Base-by-base conservation (phyloP, 1,284 basidiomycete genomes). In the Erythrobasidium hasegawianum region DNA sequence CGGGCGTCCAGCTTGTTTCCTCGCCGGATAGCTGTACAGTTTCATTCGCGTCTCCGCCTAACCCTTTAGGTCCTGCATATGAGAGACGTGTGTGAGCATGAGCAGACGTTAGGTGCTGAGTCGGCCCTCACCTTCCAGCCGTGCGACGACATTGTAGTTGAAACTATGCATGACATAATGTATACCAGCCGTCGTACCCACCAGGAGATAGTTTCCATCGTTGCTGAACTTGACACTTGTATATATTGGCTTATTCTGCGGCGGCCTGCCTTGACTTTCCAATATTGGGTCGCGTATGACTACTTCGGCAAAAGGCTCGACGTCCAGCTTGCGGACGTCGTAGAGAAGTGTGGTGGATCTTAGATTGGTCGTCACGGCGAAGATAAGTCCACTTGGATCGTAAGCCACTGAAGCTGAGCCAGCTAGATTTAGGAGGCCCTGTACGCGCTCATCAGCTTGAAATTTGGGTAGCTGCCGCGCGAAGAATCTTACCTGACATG, bases 121-220 rank as follows among this genome's bases (percentile, higher is more conserved):
- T 0, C 58, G 67, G 14, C 59, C 59, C 69, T 29, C 33, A 74
- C 93, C 90, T 74, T 88, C 88, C 14, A 97, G 80, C 73, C 92
- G 87, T 3, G 87, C 88, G 7, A 95, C 79, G 3, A 94, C 79
- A 69, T 84, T 81, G 0, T 93, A 89, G 66, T 90, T 86, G 76
- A 88, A 96, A 0, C 90, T 86, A 74, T 97, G 91, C 67, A 96
- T 73, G 58, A 99, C 82, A 75, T 97, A 98, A 78, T 98, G 96
- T 1, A 88, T 88, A 74, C 89, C 85, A 1, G 89, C 88, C 0
- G 91, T 89, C 64, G 96, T 97, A 43, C 95, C 95, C 16, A 96
- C 86, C 22, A 99, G 83, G 22, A 99, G 80, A 74, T 88, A 89
- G 74, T 90, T 88, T 54, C 92, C 94, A 74, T 91, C 89, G 29